Base-by-base conservation (phyloP, 345 rosid genomes). In the Lepidium didymum region DNA sequence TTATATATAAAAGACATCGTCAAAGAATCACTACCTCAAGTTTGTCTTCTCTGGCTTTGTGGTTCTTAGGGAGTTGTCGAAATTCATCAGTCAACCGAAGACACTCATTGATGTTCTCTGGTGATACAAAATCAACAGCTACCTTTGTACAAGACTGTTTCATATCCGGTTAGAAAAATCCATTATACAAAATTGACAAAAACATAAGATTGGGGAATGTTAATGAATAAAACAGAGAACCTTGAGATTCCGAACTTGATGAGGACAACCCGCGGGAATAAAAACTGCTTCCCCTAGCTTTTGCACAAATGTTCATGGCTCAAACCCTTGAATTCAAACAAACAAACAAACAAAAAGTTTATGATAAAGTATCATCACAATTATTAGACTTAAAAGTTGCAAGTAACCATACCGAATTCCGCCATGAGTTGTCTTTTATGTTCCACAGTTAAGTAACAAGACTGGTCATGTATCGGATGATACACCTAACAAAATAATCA, bases 241-340 rank as follows among this genome's bases (percentile, higher is more conserved):
- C 97, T 83, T 87, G 35, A 91, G 91, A 72, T 94, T 94, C 58
- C 99, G 82, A 47, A 94, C 99, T 86, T 94, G 99, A 77, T 94
- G 97, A 8, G 99, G 97, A 74, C 99, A 94, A 58, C 99, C 99
- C 1, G 96, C 95, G 0, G 99, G 99, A 42, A 94, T 91, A 67
- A 91, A 91, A 50, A 94, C 92, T 8, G 96, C 97, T 55, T 91
- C 99, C 43, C 97, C 97, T 7, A 87, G 77, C 29, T 71, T 81
- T 61, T 91, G 99, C 56, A 82, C 87, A 56, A 94, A 94, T 23
- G 96, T 89, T 97, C 99, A 91, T 4, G 99, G 90, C 80, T 89
- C 92, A 33, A 91, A 71, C 63, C 91, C 99, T 94, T 51, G 4
- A 49, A 18, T 53, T 47, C 67, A 52, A 34, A 62, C 7, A 36